Conservation (phyloP, 2,329 filamentous ascomycete genomes). For the Neonectria neomacrospora region DNA sequence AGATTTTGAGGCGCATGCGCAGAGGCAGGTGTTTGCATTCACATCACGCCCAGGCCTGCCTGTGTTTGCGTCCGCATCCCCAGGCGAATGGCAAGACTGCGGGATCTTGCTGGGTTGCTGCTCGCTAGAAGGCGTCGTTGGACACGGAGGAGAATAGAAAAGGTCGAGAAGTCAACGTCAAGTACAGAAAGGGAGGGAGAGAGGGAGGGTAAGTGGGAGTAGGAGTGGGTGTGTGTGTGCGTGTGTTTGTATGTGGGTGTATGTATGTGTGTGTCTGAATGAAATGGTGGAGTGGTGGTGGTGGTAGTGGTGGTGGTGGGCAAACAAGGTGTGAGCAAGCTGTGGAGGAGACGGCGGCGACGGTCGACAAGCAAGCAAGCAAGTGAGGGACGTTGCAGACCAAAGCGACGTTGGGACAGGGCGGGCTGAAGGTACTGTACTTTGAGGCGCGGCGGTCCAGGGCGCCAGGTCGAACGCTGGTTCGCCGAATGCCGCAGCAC, state of each 20-base stretch:
- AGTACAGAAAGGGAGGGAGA: neutral
- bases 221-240: neutral
- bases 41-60: constrained; percentile 23
- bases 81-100: constrained; percentile 19
- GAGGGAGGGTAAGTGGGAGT: too few relatives aligned
- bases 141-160: neutral
- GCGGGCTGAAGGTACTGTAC: constrained; percentile 16
- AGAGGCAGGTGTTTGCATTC: constrained; percentile 25
- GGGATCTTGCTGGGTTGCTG: constrained; percentile 7
- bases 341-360: constrained; percentile 19
- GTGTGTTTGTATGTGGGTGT: neutral
- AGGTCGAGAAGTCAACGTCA: constrained; percentile 9
- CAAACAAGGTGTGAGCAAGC: constrained; percentile 11
- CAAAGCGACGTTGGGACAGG: constrained; percentile 6
- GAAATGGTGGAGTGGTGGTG: constrained; percentile 8
- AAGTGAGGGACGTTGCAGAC: constrained; percentile 14
- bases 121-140: constrained; percentile 3
- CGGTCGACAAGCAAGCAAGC: constrained; percentile 8
- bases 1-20: constrained; percentile 22
- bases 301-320: neutral
- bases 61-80: neutral
- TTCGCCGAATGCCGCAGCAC: neutral
- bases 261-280: constrained; percentile 3
- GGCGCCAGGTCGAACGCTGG: neutral
- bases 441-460: neutral